Evolutionary conservation across 225 moss, liverwort and hornwort species (phyloP), one percentile per base, ranked within the genome.

Genomic region (Takakia lepidozioides): DNA sequence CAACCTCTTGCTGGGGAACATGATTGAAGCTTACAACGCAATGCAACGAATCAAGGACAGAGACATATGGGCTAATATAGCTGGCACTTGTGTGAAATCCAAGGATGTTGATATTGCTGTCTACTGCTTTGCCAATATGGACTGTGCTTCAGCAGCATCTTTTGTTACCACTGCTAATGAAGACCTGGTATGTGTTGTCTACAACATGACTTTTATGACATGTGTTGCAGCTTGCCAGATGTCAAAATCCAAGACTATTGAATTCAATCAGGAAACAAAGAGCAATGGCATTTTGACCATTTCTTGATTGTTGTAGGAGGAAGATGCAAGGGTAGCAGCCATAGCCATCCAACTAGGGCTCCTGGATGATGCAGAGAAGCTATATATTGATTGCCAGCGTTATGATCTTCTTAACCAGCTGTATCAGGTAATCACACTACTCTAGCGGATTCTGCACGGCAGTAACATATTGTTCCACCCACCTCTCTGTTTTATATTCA

Each of bases 51-150:
- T 91, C 38, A 48, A 80, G 60, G 85, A 98, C 47, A 69, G 70
- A 54, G 57, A 27, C 55, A 61, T 98, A 19, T 98, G 91, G 91
- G 74, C 60, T 49, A 83, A 58, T 2, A 36, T 91, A 43, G 98
- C 91, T 28, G 41, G 70, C 40, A 83, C 71, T 30, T 98, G 85
- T 57, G 78, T 98, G 38, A 71, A 76, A 63, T 82, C 87, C 14
- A 87, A 82, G 59, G 49, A 86, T 56, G 80, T 80, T 41, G 85
- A 85, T 41, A 67, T 98, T 65, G 98, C 91, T 61, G 77, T 80
- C 52, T 85, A 98, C 43, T 91, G 98, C 70, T 98, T 98, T 54
- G 83, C 85, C 19, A 69, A 65, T 27, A 87, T 91, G 85, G 78
- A 80, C 38, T 65, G 64, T 61, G 72, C 85, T 20, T 81, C 43